Evolutionary conservation across 192 early-diverging fungal species (phyloP), one percentile per base, ranked within the genome.

Genomic region (Coemansia sp.): DNA sequence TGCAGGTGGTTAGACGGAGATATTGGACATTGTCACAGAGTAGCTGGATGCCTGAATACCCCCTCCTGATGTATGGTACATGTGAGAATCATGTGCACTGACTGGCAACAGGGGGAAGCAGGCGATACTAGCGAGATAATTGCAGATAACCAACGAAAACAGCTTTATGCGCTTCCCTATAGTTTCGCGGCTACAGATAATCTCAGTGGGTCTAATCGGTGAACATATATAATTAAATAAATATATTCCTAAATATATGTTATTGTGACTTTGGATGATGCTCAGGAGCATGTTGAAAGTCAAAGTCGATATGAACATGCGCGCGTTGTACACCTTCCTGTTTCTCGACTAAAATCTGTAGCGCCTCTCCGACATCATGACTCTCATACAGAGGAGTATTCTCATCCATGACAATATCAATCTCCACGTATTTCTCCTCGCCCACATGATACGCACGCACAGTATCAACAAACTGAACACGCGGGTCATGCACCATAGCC

Each of bases 271-370:
- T 74, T 72, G 75, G 69, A 74, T 75, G 76, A 70, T 91, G 89
- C 67, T 94, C 92, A 0, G 91, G 90, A 50, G 85, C 85, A 78
- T 95, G 94, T 47, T 81, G 84, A 30, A 85, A 89, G 69, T 95
- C 94, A 77, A 93, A 94, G 74, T 97, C 93, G 18, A 94, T 85
- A 61, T 98, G 95, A 1, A 98, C 95, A 84, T 95, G 96, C 1
- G 93, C 93, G 29, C 95, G 80, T 59, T 96, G 94, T 0, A 98
- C 94, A 49, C 90, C 87, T 20, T 86, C 85, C 6, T 95, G 64
- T 11, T 75, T 82, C 68, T 98, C 95, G 13, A 98, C 72, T 62
- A 93, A 90, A 45, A 88, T 86, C 79, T 98, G 94, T 61, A 96
- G 82, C 30, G 80, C 74, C 72, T 95, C 93, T 45, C 92, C 91